Evolutionary conservation across 345 rosid species (phyloP).

Genomic region (Salix suchowensis): DNA sequence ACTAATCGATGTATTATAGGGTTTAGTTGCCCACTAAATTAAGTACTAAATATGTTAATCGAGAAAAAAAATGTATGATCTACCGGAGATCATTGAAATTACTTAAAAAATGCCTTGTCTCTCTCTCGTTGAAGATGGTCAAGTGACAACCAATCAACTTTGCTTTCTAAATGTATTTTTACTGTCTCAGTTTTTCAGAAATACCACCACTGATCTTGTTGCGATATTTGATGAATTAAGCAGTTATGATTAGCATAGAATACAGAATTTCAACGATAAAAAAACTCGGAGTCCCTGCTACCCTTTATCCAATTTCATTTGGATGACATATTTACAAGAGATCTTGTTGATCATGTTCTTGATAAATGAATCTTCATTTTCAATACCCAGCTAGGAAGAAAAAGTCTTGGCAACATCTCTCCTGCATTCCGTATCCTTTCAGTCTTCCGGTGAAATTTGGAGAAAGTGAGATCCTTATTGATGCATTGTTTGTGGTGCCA

Average conservation of each 20-base stretch:
- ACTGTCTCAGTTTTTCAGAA: no score
- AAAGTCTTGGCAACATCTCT: background rate
- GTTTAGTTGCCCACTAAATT: background rate
- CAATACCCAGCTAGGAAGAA: background rate
- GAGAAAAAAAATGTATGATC: no score
- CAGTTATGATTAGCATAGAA: background rate
- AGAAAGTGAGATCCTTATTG: slow-evolving; percentile 15
- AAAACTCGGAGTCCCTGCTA: background rate
- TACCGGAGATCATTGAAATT: no score
- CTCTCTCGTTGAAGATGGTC: background rate
- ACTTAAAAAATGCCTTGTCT: background rate
- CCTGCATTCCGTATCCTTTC: no score
- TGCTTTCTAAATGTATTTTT: no score
- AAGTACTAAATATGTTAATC: background rate
- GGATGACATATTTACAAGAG: background rate
- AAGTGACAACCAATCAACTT: no score
- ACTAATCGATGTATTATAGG: no score
- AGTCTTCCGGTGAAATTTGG: no score
- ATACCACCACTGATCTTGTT: background rate
- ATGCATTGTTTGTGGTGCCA: slow-evolving; percentile 52
- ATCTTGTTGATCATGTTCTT: background rate
- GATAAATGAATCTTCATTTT: background rate
- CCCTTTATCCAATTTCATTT: background rate
- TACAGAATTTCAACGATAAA: slow-evolving; percentile 2
- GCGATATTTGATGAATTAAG: background rate